phyloP scores from a whole-genome alignment of 805 yeast species.

The Candida sphagnicola region DNA sequence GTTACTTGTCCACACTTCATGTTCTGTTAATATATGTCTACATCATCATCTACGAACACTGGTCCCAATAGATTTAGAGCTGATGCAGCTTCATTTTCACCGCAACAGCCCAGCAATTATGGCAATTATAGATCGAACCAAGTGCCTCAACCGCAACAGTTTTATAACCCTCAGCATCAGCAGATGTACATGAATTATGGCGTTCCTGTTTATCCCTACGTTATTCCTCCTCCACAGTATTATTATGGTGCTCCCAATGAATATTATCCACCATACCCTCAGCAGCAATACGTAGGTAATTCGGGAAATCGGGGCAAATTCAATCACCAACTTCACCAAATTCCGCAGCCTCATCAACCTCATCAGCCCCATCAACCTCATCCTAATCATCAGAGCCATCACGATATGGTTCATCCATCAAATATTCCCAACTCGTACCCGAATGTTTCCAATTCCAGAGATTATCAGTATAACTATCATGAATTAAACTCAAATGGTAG shows the following conservation, averaged over 20 bases:
- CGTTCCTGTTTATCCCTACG: constrained; percentile 8
- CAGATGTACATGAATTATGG: constrained; percentile 15
- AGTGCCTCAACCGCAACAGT: constrained; percentile 6
- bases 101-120: constrained; percentile 13
- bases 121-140: constrained; percentile 5
- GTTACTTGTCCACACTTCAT: constrained; percentile 1
- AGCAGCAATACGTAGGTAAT: neutral
- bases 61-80: constrained; percentile 36
- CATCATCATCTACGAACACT: constrained; percentile 21
- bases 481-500: neutral
- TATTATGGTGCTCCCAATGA: constrained; percentile 1
- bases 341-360: no score
- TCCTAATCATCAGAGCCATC: no score
- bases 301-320: neutral
- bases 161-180: constrained; percentile 8
- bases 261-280: constrained; percentile 3
- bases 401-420: neutral
- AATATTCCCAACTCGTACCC: neutral
- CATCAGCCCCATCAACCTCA: no score
- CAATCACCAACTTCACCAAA: neutral
- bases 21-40: constrained; percentile 12
- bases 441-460: neutral
- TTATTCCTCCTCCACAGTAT: constrained; percentile 2
- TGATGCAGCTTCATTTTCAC: constrained; percentile 36
- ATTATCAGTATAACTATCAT: neutral